Base-by-base conservation (phyloP, 176 grass and related monocot species). In the Saccharum officinarum region DNA sequence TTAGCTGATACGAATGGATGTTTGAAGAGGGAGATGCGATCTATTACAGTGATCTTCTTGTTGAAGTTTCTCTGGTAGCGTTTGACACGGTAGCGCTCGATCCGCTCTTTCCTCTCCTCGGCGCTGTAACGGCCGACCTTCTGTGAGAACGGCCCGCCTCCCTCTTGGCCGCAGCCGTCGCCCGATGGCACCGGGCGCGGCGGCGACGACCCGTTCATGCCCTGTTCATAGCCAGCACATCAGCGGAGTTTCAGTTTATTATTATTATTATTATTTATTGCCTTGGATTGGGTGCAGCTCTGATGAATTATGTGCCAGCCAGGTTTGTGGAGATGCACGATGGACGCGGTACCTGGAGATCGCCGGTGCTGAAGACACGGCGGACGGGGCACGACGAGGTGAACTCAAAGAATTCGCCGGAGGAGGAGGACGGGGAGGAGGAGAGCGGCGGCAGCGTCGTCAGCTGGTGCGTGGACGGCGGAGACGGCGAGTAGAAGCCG, bases 41-140 rank as follows among this genome's bases (percentile, higher is more conserved):
- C 25, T 22, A n/a, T 37, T 92, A 98, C 95, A 60, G 93, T 98
- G 85, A 98, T 98, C 59, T 98, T 98, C 80, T 95, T 98, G 49
- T 93, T 90, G 82, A 98, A 98, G 31, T 98, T 98, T 0, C 95
- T 66, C 44, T 95, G 95, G 15, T 90, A 72, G 0, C 95, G 87
- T 62, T 95, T 98, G 13, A 80, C 54, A 22, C 89, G 85, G 46
- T 98, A 98, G 14, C 93, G 68, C 54, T 92, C 87, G 20, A 98
- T 88, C 85, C 87, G 77, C 64, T 95, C 93, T 66, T 92, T 98
- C 77, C 91, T 82, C 74, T 93, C 91, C 77, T 93, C 93, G 0
- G 95, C 80, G 74, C 83, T 95, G 87, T 93, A 98, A 8, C 89
- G 80, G 6, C 80, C 87, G 1, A 88, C 93, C 80, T 90, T 95